Evolutionary conservation across 116 monocot genomes (phyloP), one percentile per base, ranked within the genome.

Genomic region (Posidonia oceanica): DNA sequence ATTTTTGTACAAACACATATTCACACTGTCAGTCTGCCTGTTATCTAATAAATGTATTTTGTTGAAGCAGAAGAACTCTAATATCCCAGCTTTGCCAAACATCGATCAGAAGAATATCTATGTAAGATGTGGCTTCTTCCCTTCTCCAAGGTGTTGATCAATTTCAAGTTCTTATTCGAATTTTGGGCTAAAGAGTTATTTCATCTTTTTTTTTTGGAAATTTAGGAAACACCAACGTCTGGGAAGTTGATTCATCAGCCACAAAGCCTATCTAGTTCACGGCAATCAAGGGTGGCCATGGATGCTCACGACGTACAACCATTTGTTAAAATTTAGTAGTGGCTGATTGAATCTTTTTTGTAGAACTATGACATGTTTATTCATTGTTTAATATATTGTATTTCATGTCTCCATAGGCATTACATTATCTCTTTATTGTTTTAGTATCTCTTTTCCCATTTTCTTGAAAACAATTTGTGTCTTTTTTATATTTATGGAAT

Each of bases 171-270:
- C 53, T 42, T 15, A 29, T 64, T 57, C 36, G 22, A 38, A 54
- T 68, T 71, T 67, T 48, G 48, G 2, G 12, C 48, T 48, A 48
- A 14, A 40, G 37, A 3, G 52, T 67, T 72, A 15, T 14, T 59
- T 72, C 18, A 40, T 55, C 0, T 68, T 52, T 52, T 18, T 60
- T 52, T 58, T 61, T 41, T 39, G 10, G 48, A 14, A 17, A 29
- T 52, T 76, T 51, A 98, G 93, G 92, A 90, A 74, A 93, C 83
- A 63, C 88, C 95, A 62, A 63, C 78, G 37, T 78, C 83, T 58
- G 61, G 74, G 21, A 93, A 86, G 68, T 71, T 69, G 60, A 39
- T 63, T 68, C 76, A 76, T 59, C 72, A 78, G 44, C 74, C 82
- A 38, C 79, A 82, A 18, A 85, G 77, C 67, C 71, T 84, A 29